A percentile compares a stretch with the other conserved stretches of the same genome.
phyloP scores from a whole-genome alignment of 306 rosid genomes.

The Vigna nakashimae region DNA sequence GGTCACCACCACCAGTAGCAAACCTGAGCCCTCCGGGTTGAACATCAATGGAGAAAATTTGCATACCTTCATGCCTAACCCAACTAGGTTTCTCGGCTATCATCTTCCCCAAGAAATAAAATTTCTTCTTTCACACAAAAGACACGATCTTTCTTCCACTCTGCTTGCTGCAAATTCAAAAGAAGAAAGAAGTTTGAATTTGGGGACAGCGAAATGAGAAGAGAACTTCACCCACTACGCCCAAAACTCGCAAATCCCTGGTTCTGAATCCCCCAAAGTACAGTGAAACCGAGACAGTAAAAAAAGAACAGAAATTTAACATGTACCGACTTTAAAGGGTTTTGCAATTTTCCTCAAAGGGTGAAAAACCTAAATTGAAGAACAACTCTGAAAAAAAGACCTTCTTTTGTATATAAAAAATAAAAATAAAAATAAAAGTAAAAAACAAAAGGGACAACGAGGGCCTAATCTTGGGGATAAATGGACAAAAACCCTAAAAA shows the following conservation, averaged over 20 bases:
- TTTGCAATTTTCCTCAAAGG: constrained; percentile 24
- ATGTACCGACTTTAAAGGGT: constrained; percentile 26
- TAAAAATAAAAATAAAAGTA: neutral
- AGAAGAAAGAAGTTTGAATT: neutral
- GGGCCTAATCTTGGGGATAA: constrained; percentile 12
- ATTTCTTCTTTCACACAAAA: constrained; percentile 38
- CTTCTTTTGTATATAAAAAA: neutral
- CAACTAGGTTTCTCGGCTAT: constrained; percentile 95
- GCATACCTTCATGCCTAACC: constrained; percentile 98
- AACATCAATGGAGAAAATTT: constrained; percentile 96
- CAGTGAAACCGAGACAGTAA: constrained; percentile 25
- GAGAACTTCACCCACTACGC: constrained; percentile 32
- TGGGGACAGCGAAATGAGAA: constrained; percentile 30
- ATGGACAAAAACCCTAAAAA: constrained; percentile 43
- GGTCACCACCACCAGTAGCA: constrained; percentile 99
- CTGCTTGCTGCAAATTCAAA: constrained; percentile 39
- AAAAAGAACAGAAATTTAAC: neutral
- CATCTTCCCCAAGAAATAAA: constrained; percentile 52
- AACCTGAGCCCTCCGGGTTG: constrained; percentile 94
- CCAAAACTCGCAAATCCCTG: constrained; percentile 43
- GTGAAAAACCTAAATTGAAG: constrained; percentile 28
- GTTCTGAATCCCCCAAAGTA: constrained; percentile 30
- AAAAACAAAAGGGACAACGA: constrained; percentile 28
- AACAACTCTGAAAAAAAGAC: neutral
- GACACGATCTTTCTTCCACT: constrained; percentile 16